Percentiles rank a stretch among this genome's conserved stretches.
phyloP scores from a whole-genome alignment of 345 rosid species.

The Rhizophora apiculata region DNA sequence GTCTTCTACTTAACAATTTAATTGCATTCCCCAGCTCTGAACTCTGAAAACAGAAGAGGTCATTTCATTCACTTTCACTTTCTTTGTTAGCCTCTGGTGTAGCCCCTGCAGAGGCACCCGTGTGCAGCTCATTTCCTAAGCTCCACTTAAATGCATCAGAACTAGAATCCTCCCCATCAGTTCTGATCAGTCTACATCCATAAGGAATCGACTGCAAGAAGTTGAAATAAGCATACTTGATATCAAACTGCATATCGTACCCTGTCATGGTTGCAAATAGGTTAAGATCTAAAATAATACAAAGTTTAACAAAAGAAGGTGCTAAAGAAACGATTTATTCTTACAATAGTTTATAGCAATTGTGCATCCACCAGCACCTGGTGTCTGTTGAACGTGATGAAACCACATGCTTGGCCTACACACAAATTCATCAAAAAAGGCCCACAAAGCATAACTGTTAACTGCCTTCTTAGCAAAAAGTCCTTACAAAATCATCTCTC shows the following conservation, averaged over 20 bases:
- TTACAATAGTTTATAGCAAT: conserved; percentile 87
- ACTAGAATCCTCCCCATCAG: conserved; percentile 22
- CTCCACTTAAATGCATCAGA: conserved; percentile 3
- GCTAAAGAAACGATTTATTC: conserved; percentile 12
- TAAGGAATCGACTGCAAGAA: conserved; percentile 61
- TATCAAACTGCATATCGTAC: conserved; percentile 89
- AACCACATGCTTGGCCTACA: conserved; percentile 98
- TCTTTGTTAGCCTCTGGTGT: neutral
- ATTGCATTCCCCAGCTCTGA: no score
- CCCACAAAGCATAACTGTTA: neutral
- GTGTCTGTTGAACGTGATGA: conserved; percentile 84
- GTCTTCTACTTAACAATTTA: no score
- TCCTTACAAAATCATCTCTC: no score
- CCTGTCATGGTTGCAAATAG: conserved; percentile 39
- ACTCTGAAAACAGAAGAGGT: neutral
- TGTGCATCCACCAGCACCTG: conserved; percentile 63
- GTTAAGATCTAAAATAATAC: conserved; percentile 8
- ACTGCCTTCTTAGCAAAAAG: no score
- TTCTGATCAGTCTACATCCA: conserved; percentile 21
- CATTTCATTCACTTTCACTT: neutral
- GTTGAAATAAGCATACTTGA: conserved; percentile 86
- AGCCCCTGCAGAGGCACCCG: neutral
- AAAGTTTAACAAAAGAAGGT: neutral
- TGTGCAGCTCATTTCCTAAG: conserved; percentile 11
- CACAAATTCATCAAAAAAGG: conserved; percentile 13